Conservation (phyloP, 345 rosid genomes). For the Rhizophora apiculata region DNA sequence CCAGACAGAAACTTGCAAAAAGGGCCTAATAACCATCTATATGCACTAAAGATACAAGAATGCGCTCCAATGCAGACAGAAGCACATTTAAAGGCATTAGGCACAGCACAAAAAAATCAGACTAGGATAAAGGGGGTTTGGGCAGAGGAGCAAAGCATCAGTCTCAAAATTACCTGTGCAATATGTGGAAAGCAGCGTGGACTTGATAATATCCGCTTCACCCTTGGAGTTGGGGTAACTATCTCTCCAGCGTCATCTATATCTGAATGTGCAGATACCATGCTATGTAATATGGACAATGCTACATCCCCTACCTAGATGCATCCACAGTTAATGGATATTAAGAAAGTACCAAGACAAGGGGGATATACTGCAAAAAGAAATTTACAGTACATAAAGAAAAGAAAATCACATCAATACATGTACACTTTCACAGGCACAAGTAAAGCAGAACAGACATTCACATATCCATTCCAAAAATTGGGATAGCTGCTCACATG, state of each 20-base stretch:
- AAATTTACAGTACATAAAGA: not conserved
- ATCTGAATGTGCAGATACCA: conserved; percentile 99
- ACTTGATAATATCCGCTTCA: conserved; percentile 90
- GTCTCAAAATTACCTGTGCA: conserved; percentile 64
- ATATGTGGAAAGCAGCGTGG: conserved; percentile 96
- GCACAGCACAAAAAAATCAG: too few species aligned
- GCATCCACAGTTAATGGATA: conserved; percentile 21
- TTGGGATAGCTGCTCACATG: too few species aligned
- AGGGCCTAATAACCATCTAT: too few species aligned
- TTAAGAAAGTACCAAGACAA: not conserved
- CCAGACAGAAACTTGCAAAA: too few species aligned
- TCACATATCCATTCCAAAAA: too few species aligned
- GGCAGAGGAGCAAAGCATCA: not conserved
- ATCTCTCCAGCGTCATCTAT: conserved; percentile 99
- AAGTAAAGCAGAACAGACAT: too few species aligned
- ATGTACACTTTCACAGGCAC: too few species aligned
- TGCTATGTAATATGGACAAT: conserved; percentile 84
- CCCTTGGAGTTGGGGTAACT: conserved; percentile 99
- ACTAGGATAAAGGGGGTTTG: not conserved
- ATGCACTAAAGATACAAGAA: too few species aligned
- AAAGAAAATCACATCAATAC: not conserved
- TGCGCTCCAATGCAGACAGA: too few species aligned
- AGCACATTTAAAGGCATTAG: too few species aligned
- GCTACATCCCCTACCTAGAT: conserved; percentile 91
- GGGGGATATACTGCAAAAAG: not conserved